Evolutionary conservation across 1,284 basidiomycete genomes (phyloP), one percentile per base, ranked within the genome.

Genomic region (Microbotryum violaceum): DNA sequence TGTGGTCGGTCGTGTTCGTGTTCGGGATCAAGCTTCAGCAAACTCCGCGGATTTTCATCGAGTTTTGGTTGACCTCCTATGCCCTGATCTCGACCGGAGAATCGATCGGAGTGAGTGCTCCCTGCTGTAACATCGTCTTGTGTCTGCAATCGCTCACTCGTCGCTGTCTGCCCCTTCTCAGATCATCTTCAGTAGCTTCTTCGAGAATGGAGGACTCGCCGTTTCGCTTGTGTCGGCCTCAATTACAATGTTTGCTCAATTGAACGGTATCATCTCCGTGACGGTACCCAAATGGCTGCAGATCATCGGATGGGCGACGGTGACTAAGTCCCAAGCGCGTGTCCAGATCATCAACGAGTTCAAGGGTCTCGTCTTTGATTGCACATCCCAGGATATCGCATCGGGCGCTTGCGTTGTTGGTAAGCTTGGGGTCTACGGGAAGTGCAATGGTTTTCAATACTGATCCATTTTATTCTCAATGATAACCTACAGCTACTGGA

Each of bases 311-410:
- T 78, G 76, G 76, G 69, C 63, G n/a, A 65, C 69, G 8, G 70
- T 70, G 0, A 68, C 71, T 62, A 72, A 73, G 58, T 66, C 67
- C 27, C 74, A 75, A 16, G 73, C 74, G 6, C 64, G 71, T 18
- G 62, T 79, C 14, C 73, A 76, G 48, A 72, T 78, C 54, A 79
- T 79, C 73, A 79, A 80, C 70, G 78, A 78, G 62, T 70, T 74
- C 23, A 49, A 66, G 8, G 77, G 77, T 6, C 65, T 73, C 4
- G 31, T 55, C 12, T 77, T 80, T 68, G 46, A 73, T 42, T 80
- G 78, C 62, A 67, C 76, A 10, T 27, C 62, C 1, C 72, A 70
- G 7, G 69, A 77, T 25, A 62, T 78, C 4, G 45, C 56, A 6
- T 67, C 67, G 1, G 78, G 78, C 8, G 67, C 69, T 20, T 79